phyloP scores from a whole-genome alignment of 306 rosid species.

The Cicer chorassanicum region DNA sequence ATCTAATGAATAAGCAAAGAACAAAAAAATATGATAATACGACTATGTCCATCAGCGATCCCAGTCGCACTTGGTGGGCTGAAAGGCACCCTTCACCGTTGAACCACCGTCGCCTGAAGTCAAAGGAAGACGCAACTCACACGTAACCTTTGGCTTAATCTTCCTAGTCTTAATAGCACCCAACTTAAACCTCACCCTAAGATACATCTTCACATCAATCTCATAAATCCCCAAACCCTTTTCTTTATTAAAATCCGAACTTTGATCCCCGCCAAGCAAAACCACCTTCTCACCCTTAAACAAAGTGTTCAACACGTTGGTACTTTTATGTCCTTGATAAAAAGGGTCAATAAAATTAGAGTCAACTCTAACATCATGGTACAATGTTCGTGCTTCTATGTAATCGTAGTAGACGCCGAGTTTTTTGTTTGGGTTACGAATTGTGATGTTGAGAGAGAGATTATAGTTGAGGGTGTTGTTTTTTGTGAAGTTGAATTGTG shows the following conservation, averaged over 20 bases:
- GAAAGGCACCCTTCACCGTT: slow-evolving; percentile 40
- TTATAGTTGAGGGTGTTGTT: slow-evolving; percentile 44
- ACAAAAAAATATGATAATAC: no score
- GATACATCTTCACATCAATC: slow-evolving; percentile 63
- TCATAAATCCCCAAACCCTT: slow-evolving; percentile 48
- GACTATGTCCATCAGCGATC: slow-evolving; percentile 47
- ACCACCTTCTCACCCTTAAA: slow-evolving; percentile 56
- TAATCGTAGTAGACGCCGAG: slow-evolving; percentile 72
- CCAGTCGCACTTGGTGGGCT: slow-evolving; percentile 60
- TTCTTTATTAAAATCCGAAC: slow-evolving; percentile 47
- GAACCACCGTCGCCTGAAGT: slow-evolving; percentile 17
- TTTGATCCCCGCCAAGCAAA: slow-evolving; percentile 28
- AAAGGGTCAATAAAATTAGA: slow-evolving; percentile 38
- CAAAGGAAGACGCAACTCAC: slow-evolving; percentile 67
- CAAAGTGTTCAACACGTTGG: slow-evolving; percentile 41
- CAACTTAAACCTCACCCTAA: slow-evolving; percentile 63
- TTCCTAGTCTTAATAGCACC: slow-evolving; percentile 53
- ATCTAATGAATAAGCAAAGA: no score
- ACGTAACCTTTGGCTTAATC: slow-evolving; percentile 62
- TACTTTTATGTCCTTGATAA: slow-evolving; percentile 76
- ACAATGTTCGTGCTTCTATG: slow-evolving; percentile 60
- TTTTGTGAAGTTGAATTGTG: slow-evolving; percentile 45
- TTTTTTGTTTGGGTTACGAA: slow-evolving; percentile 72
- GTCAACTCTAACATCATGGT: slow-evolving; percentile 53
- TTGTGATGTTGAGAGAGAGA: slow-evolving; percentile 51